Percentiles rank a stretch among this genome's conserved stretches.
phyloP scores from a whole-genome alignment of 352 stramenopile genomes.

The Aphanomyces stellatus region DNA sequence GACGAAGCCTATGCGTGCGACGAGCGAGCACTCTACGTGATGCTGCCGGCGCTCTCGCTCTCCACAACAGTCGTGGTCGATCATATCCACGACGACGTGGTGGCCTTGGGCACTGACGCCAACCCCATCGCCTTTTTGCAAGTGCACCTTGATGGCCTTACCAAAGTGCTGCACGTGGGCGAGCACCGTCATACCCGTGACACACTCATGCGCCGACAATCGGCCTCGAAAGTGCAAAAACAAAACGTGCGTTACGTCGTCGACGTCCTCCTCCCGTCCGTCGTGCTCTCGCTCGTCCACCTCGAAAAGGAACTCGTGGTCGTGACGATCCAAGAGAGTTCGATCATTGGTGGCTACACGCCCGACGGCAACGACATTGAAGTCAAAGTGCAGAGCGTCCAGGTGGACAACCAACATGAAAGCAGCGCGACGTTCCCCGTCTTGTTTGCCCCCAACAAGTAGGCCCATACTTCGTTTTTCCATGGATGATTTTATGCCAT shows the following conservation, averaged over 20 bases:
- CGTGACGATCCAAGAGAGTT: constrained; percentile 54
- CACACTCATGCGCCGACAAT: constrained; percentile 58
- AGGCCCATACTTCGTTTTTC: no score
- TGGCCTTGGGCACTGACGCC: constrained; percentile 42
- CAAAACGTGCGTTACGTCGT: constrained; percentile 35
- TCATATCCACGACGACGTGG: constrained; percentile 46
- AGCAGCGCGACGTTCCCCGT: constrained; percentile 66
- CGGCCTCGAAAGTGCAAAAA: constrained; percentile 21
- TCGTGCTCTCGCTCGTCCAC: constrained; percentile 70
- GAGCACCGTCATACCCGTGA: constrained; percentile 49
- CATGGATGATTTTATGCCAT: no score
- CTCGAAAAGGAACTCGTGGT: constrained; percentile 61
- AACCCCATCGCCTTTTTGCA: constrained; percentile 52
- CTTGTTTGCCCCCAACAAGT: constrained; percentile 43
- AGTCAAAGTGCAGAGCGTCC: constrained; percentile 70
- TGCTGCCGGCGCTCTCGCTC: constrained; percentile 36
- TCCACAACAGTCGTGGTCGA: constrained; percentile 60
- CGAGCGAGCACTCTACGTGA: constrained; percentile 52
- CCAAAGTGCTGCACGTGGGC: constrained; percentile 74
- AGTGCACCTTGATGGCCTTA: constrained; percentile 75
- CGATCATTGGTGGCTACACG: constrained; percentile 54
- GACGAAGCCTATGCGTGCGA: constrained; percentile 75
- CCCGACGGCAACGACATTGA: constrained; percentile 73
- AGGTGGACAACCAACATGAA: constrained; percentile 70
- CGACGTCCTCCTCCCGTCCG: constrained; percentile 45